phyloP scores from a whole-genome alignment of 2,329 filamentous ascomycete genomes.

The Fusarium tupiense region DNA sequence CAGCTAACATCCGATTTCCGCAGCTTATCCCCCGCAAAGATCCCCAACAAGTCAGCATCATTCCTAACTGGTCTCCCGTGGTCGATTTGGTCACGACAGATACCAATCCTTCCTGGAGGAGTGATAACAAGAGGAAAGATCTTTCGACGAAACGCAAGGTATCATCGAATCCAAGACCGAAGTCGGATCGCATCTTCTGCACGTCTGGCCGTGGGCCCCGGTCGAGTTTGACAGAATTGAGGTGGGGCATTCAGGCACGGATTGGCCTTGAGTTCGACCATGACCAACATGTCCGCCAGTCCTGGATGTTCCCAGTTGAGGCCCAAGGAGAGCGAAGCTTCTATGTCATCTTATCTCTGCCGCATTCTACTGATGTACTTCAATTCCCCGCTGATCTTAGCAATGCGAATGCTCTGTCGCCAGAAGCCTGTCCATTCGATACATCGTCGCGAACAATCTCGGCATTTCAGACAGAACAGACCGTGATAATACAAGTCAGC shows the following conservation, averaged over 20 bases:
- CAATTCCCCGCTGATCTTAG: slow-evolving; percentile 59
- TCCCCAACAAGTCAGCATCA: slow-evolving; percentile 54
- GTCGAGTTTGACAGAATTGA: slow-evolving; percentile 74
- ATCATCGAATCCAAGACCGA: slow-evolving; percentile 41
- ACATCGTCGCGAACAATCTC: slow-evolving; percentile 62
- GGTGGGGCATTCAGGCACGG: slow-evolving; percentile 75
- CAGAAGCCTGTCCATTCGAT: slow-evolving; percentile 60
- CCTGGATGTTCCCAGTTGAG: slow-evolving; percentile 60
- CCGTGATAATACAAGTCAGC: slow-evolving; percentile 64
- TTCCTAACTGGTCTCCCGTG: slow-evolving; percentile 72
- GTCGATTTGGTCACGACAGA: slow-evolving; percentile 64
- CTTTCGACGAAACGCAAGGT: slow-evolving; percentile 7
- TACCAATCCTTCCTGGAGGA: slow-evolving; percentile 43
- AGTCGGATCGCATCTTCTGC: slow-evolving; percentile 68
- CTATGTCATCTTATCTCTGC: slow-evolving; percentile 59
- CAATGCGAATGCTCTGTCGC: slow-evolving; percentile 54
- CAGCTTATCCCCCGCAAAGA: slow-evolving; percentile 66
- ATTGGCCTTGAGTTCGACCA: slow-evolving; percentile 68
- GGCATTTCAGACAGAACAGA: slow-evolving; percentile 49
- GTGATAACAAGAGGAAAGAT: not conserved
- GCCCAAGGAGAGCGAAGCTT: slow-evolving; percentile 32
- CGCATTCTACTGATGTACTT: slow-evolving; percentile 59
- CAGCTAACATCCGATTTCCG: slow-evolving; percentile 5
- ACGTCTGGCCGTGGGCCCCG: slow-evolving; percentile 71
- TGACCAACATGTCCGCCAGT: slow-evolving; percentile 58